Percentiles rank a stretch among this genome's conserved stretches.
phyloP scores from a whole-genome alignment of 2,329 filamentous ascomycete species.

The Neofusicoccum laricinum region DNA sequence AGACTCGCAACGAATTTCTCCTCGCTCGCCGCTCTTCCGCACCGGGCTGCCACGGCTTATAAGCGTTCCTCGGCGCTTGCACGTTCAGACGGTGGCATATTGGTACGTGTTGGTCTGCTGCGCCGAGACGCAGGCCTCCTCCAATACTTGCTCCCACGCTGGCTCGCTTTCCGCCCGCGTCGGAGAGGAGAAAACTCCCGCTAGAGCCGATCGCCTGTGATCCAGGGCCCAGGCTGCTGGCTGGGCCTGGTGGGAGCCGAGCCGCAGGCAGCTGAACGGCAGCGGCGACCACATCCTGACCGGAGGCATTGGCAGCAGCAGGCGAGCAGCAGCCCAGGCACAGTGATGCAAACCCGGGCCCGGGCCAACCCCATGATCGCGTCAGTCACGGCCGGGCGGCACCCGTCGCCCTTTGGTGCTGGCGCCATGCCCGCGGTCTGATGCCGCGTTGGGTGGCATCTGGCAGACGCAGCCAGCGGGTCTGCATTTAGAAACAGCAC shows the following conservation, averaged over 20 bases:
- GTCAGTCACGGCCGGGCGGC: conserved; percentile 1
- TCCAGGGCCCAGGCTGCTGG: background rate
- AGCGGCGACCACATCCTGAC: too few relatives aligned
- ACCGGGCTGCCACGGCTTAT: background rate
- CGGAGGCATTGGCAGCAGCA: background rate
- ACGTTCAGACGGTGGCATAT: background rate
- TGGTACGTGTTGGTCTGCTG: background rate
- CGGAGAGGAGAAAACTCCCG: background rate
- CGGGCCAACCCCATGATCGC: background rate
- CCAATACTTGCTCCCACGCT: background rate
- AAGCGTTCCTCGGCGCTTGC: background rate
- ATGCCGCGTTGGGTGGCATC: background rate
- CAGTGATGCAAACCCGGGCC: background rate
- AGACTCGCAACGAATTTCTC: background rate
- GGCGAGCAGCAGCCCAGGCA: conserved; percentile 3
- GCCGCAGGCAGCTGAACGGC: background rate
- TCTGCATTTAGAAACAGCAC: background rate
- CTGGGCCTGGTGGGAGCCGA: background rate
- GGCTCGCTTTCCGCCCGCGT: background rate
- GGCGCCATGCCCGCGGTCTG: background rate
- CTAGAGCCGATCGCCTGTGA: background rate
- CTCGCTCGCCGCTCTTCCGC: background rate
- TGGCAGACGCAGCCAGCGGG: background rate
- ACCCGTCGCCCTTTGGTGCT: background rate
- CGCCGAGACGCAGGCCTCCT: background rate